These are phyloP conservation scores for Aspergillus udagawae DNA, from an alignment of 2,329 filamentous ascomycete species.

Conservation along the genomic window DNA sequence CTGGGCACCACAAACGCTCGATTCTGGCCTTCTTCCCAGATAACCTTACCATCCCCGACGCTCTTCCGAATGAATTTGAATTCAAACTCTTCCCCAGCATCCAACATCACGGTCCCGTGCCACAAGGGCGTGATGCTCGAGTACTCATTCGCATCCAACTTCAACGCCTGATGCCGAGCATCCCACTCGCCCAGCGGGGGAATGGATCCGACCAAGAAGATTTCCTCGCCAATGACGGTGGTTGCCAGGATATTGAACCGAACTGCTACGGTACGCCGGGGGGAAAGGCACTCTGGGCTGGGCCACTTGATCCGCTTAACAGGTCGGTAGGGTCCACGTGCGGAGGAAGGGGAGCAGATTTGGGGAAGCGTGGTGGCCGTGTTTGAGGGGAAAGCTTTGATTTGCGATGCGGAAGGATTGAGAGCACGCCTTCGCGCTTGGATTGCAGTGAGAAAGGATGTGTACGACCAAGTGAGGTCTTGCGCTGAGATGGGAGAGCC, in stretches of 20 bases:
- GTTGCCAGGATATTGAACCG: constrained; percentile 57
- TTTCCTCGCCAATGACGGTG: constrained; percentile 58
- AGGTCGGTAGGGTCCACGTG: constrained; percentile 21
- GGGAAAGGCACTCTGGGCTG: constrained; percentile 9
- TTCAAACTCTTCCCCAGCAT: constrained; percentile 52
- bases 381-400: constrained; percentile 22
- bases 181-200: constrained; percentile 60
- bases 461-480: constrained; percentile 42
- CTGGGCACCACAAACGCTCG: constrained; percentile 34
- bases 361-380: constrained; percentile 8
- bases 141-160: constrained; percentile 58
- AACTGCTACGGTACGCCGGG: constrained; percentile 49
- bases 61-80: constrained; percentile 66
- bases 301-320: constrained; percentile 24
- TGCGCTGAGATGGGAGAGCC: constrained; percentile 34
- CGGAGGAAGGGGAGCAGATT: constrained; percentile 21
- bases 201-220: constrained; percentile 61
- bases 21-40: constrained; percentile 60
- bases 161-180: constrained; percentile 44
- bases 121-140: constrained; percentile 58
- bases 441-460: constrained; percentile 33
- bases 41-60: constrained; percentile 45
- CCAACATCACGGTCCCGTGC: constrained; percentile 53
- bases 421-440: constrained; percentile 9
- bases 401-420: not conserved